A percentile compares a stretch with the other conserved stretches of the same genome.
Evolutionary conservation across 352 stramenopile genomes (phyloP).

Genomic region (Pythium aristosporum): DNA sequence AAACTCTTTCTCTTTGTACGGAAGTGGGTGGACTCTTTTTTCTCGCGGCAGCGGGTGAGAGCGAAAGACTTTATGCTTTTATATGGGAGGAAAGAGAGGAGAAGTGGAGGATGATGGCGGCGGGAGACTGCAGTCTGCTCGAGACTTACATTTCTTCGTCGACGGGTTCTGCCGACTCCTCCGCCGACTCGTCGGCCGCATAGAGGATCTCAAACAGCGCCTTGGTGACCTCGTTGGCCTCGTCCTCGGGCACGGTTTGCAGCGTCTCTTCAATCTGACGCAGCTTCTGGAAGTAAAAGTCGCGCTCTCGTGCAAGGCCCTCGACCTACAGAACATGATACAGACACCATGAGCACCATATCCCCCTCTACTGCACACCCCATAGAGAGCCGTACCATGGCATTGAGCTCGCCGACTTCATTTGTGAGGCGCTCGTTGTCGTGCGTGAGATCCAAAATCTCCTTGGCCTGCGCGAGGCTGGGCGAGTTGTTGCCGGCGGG

Average conservation of each 20-base stretch:
- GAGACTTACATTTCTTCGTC: slow-evolving; percentile 30
- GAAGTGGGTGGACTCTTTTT: not conserved
- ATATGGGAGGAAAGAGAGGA: not conserved
- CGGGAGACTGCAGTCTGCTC: too few species aligned
- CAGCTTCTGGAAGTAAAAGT: slow-evolving; percentile 99
- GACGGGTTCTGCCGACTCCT: slow-evolving; percentile 36
- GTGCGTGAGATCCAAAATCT: slow-evolving; percentile 70
- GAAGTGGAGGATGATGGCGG: not conserved
- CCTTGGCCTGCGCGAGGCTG: slow-evolving; percentile 56
- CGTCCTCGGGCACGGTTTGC: slow-evolving; percentile 58
- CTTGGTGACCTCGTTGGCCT: slow-evolving; percentile 60
- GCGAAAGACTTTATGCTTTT: not conserved
- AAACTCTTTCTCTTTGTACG: not conserved
- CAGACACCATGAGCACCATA: not conserved
- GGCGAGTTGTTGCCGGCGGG: slow-evolving; percentile 15
- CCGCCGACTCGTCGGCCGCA: slow-evolving; percentile 54
- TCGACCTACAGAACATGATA: slow-evolving; percentile 50
- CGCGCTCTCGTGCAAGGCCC: slow-evolving; percentile 92
- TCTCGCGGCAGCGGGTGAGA: not conserved
- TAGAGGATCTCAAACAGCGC: slow-evolving; percentile 88
- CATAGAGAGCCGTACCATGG: slow-evolving; percentile 46
- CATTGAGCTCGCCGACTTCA: slow-evolving; percentile 71
- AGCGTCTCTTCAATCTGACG: slow-evolving; percentile 97
- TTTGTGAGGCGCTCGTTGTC: slow-evolving; percentile 74
- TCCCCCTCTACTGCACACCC: not conserved